Evolutionary conservation across 1,139 yeast species (phyloP).

Genomic region (Blastobotrys proliferans): DNA sequence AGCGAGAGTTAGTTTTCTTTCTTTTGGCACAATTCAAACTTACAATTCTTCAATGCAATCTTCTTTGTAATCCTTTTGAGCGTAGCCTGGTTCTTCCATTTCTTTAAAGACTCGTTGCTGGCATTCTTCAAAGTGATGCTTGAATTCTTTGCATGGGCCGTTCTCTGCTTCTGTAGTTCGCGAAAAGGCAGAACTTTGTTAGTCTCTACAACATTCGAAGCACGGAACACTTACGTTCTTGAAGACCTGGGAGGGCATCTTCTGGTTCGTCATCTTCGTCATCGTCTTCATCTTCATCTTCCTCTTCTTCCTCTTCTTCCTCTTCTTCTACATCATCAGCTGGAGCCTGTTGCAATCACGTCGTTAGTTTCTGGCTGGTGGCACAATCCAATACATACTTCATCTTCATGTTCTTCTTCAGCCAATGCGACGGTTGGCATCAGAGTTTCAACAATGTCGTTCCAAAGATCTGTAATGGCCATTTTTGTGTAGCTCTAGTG

Average conservation of each 20-base stretch:
- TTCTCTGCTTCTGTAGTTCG: conserved; percentile 40
- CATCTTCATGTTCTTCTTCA: conserved; percentile 48
- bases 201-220: neutral
- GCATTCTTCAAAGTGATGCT: conserved; percentile 93
- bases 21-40: conserved; percentile 9
- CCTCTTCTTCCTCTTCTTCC: conserved; percentile 41
- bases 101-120: conserved; percentile 89
- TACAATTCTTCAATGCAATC: conserved; percentile 92
- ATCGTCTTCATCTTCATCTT: conserved; percentile 46
- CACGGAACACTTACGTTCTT: conserved; percentile 24
- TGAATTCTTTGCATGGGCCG: conserved; percentile 65
- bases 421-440: conserved; percentile 82
- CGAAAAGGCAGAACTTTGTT: neutral
- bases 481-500: no score
- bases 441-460: conserved; percentile 75
- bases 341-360: conserved; percentile 10
- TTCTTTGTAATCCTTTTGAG: conserved; percentile 75
- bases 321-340: conserved; percentile 36
- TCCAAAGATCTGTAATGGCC: conserved; percentile 51
- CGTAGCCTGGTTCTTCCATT: conserved; percentile 79
- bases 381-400: conserved; percentile 4
- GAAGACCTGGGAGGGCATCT: conserved; percentile 32
- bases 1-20: conserved; percentile 18
- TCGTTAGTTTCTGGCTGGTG: neutral
- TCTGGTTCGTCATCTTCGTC: conserved; percentile 49